Conservation (phyloP, 2,329 filamentous ascomycete genomes). For the Thelonectria olida region DNA sequence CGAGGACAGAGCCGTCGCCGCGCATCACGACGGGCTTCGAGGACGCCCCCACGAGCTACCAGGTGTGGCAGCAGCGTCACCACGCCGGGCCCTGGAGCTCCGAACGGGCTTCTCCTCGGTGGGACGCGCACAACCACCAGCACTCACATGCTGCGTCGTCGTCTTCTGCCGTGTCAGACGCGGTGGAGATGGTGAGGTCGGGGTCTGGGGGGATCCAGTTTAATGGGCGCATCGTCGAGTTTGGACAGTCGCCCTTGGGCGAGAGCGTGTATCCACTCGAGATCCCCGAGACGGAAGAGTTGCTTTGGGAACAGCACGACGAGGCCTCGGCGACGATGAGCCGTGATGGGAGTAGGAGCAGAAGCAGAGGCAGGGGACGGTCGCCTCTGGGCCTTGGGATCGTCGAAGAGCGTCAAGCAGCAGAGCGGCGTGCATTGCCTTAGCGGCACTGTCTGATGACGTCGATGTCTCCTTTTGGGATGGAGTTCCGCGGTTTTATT, state of each 20-base stretch:
- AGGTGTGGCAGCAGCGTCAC: slow-evolving; percentile 23
- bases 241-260: slow-evolving; percentile 27
- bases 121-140: slow-evolving; percentile 3
- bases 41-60: slow-evolving; percentile 20
- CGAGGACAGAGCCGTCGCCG: slow-evolving; percentile 33
- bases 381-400: slow-evolving; percentile 22
- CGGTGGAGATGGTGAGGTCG: slow-evolving; percentile 34
- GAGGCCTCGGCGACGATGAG: slow-evolving; percentile 1
- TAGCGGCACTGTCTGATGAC: slow-evolving; percentile 1
- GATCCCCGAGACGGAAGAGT: slow-evolving; percentile 21
- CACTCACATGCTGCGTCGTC: not conserved
- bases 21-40: slow-evolving; percentile 15
- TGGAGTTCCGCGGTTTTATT: not conserved
- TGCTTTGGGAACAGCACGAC: slow-evolving; percentile 11
- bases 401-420: not conserved
- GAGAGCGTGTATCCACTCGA: slow-evolving; percentile 24
- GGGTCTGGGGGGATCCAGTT: slow-evolving; percentile 38
- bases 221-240: slow-evolving; percentile 32
- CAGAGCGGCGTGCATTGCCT: not conserved
- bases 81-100: slow-evolving; percentile 29
- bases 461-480: not conserved
- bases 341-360: not conserved
- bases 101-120: slow-evolving; percentile 7
- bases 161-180: slow-evolving; percentile 8
- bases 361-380: not conserved